Evolutionary conservation across 2,329 filamentous ascomycete genomes (phyloP).

Genomic region (Colletotrichum abscissum): DNA sequence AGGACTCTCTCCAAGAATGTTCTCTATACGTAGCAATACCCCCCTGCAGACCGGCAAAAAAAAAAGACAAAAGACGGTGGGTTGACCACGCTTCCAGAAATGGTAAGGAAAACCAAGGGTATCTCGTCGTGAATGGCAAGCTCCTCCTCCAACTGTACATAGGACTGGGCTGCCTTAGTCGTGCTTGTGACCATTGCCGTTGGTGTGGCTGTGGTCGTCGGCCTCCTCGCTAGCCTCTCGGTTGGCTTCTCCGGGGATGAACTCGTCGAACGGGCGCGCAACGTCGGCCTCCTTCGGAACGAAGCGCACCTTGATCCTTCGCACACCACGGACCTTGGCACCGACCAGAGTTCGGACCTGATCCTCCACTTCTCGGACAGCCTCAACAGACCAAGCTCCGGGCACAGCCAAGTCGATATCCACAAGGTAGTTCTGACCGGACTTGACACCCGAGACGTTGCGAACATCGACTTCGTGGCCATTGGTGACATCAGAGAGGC

Average conservation of each 20-base stretch:
- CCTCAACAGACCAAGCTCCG: conserved; percentile 78
- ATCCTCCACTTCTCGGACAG: conserved; percentile 78
- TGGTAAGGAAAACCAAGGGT: conserved; percentile 31
- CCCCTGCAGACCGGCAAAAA: not conserved
- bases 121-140: conserved; percentile 34
- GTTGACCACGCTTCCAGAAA: conserved; percentile 18
- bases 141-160: conserved; percentile 23
- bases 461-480: conserved; percentile 75
- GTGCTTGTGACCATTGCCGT: conserved; percentile 43
- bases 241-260: conserved; percentile 74
- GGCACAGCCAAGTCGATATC: conserved; percentile 90
- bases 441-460: conserved; percentile 90
- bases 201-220: conserved; percentile 54
- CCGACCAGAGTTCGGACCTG: conserved; percentile 79
- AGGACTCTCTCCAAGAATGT: conserved; percentile 14
- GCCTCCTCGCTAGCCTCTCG: conserved; percentile 70
- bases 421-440: conserved; percentile 94
- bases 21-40: conserved; percentile 17
- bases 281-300: conserved; percentile 72
- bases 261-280: conserved; percentile 77
- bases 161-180: conserved; percentile 32
- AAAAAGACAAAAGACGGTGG: conserved; percentile 6
- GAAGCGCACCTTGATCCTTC: conserved; percentile 86
- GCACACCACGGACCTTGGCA: conserved; percentile 82
- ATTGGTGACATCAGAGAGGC: conserved; percentile 64